These are phyloP conservation scores for Monilinia aucupariae DNA, from an alignment of 2,329 filamentous ascomycete species.

Conservation along the genomic window DNA sequence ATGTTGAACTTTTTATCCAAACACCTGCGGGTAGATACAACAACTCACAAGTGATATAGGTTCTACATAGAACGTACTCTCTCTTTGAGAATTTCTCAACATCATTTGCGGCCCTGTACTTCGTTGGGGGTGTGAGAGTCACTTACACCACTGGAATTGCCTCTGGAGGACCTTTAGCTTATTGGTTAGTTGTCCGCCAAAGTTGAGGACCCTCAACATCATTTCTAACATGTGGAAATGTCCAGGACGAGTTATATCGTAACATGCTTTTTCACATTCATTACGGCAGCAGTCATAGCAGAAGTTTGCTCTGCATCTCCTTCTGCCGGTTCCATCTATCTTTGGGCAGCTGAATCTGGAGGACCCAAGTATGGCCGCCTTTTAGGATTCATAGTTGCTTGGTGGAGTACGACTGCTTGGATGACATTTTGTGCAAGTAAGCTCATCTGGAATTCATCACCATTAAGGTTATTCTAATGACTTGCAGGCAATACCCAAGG, in stretches of 20 bases:
- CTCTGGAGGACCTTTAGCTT: conserved; percentile 55
- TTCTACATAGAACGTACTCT: conserved; percentile 49
- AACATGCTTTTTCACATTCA: conserved; percentile 20
- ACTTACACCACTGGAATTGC: conserved; percentile 59
- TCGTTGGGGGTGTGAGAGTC: conserved; percentile 54
- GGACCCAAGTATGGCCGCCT: conserved; percentile 19
- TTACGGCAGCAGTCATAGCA: conserved; percentile 20
- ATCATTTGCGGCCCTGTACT: conserved; percentile 56
- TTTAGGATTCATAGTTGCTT: conserved; percentile 20
- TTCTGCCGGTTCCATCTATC: conserved; percentile 22
- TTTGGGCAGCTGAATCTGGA: conserved; percentile 19
- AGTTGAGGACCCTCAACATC: conserved; percentile 8
- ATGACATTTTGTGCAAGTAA: conserved; percentile 20
- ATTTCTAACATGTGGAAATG: neutral
- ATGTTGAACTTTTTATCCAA: conserved; percentile 25
- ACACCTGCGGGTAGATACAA: neutral
- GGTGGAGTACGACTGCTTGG: conserved; percentile 22
- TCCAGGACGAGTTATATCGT: conserved; percentile 51
- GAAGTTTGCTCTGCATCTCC: conserved; percentile 21
- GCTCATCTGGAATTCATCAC: neutral
- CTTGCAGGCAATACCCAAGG: conserved; percentile 20
- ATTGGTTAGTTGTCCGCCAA: conserved; percentile 42
- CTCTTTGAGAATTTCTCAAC: conserved; percentile 55
- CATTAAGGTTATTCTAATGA: neutral
- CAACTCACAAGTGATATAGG: conserved; percentile 18